Conservation (phyloP, 2,329 filamentous ascomycete species). For the Venturia asperata region DNA sequence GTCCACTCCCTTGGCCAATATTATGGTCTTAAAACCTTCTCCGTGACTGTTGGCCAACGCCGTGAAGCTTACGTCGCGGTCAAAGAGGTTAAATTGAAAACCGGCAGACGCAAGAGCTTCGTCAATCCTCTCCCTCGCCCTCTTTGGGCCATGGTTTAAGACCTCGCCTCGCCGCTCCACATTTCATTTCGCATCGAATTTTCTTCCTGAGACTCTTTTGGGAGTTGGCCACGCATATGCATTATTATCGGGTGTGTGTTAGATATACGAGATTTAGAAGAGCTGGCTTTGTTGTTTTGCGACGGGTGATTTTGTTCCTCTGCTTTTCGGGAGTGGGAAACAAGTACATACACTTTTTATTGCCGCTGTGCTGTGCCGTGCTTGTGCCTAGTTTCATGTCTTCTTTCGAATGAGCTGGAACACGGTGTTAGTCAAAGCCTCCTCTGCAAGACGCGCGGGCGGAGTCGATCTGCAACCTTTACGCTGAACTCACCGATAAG, state of each 20-base stretch:
- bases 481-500: no score
- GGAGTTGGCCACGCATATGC: slow-evolving; percentile 6
- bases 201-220: neutral
- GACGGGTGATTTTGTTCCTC: neutral
- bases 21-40: slow-evolving; percentile 77
- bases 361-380: neutral
- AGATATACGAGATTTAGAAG: neutral
- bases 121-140: slow-evolving; percentile 13
- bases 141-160: slow-evolving; percentile 17
- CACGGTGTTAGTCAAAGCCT: no score
- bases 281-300: neutral
- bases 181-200: neutral
- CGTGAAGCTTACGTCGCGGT: slow-evolving; percentile 80
- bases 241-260: neutral
- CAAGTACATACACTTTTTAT: slow-evolving; percentile 7
- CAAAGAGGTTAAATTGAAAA: slow-evolving; percentile 40
- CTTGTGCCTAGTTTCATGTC: neutral
- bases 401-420: neutral
- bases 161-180: neutral
- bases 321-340: neutral
- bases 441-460: no score
- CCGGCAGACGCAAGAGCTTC: neutral
- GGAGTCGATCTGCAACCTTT: no score
- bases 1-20: slow-evolving; percentile 89
- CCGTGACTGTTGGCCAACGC: slow-evolving; percentile 54